Evolutionary conservation across 441 rosid genomes (phyloP).

Genomic region (Manihot esculenta): DNA sequence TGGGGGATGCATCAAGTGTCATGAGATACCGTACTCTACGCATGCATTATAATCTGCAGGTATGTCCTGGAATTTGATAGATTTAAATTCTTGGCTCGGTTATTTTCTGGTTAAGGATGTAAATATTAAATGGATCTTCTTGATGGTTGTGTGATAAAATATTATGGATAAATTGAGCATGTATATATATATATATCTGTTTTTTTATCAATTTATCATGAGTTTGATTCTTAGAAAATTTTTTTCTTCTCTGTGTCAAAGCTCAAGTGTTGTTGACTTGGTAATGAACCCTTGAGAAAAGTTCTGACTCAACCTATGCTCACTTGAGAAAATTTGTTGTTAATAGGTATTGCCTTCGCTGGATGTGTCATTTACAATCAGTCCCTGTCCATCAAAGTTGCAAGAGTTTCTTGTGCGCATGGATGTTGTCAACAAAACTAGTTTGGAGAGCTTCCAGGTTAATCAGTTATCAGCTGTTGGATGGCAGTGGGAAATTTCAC

Average conservation of each 20-base stretch:
- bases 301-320: constrained; percentile 7
- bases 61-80: constrained; percentile 31
- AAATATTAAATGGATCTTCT: neutral
- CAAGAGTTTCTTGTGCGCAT: constrained; percentile 85
- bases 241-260: neutral
- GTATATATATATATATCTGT: neutral
- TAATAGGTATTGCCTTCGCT: constrained; percentile 82
- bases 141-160: neutral
- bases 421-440: constrained; percentile 79
- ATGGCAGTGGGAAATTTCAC: constrained; percentile 76
- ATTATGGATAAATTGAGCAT: neutral
- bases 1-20: constrained; percentile 67
- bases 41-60: constrained; percentile 81
- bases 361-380: constrained; percentile 74
- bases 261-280: constrained; percentile 1
- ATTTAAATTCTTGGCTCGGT: constrained; percentile 2
- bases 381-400: constrained; percentile 82
- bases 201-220: neutral
- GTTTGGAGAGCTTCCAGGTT: constrained; percentile 66
- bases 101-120: constrained; percentile 4
- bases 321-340: constrained; percentile 19
- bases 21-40: constrained; percentile 89
- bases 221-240: neutral
- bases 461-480: constrained; percentile 82
- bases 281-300: neutral